These are phyloP conservation scores for Annulohypoxylon bovei DNA, from an alignment of 495 filamentous ascomycete genomes.

Conservation along the genomic window DNA sequence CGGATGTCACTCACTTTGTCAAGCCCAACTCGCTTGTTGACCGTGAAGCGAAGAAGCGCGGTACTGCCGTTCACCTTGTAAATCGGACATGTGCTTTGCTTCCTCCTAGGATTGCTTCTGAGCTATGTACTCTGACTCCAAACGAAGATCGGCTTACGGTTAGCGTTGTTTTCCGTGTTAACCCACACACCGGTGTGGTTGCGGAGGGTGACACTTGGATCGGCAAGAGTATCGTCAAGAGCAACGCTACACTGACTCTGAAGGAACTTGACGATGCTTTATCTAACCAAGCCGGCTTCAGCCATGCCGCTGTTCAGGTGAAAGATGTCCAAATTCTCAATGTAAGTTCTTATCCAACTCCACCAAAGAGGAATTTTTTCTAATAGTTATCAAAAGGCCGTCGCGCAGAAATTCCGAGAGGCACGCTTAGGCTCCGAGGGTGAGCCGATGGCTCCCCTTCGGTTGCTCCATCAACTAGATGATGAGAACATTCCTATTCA, in stretches of 20 bases:
- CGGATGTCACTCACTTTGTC: slow-evolving; percentile 96
- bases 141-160: slow-evolving; percentile 89
- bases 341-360: slow-evolving; percentile 58
- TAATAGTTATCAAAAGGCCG: slow-evolving; percentile 60
- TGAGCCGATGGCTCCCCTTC: slow-evolving; percentile 81
- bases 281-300: slow-evolving; percentile 65
- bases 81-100: slow-evolving; percentile 92
- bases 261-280: slow-evolving; percentile 85
- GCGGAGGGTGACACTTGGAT: slow-evolving; percentile 89
- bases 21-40: slow-evolving; percentile 96
- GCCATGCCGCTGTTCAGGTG: slow-evolving; percentile 66
- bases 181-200: slow-evolving; percentile 78
- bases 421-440: slow-evolving; percentile 80
- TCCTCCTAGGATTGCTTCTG: slow-evolving; percentile 81
- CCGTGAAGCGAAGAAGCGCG: slow-evolving; percentile 96
- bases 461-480: slow-evolving; percentile 92
- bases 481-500: slow-evolving; percentile 98
- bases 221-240: slow-evolving; percentile 93
- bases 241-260: slow-evolving; percentile 82
- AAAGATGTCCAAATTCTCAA: slow-evolving; percentile 82
- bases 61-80: slow-evolving; percentile 92
- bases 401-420: slow-evolving; percentile 89
- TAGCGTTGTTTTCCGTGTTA: slow-evolving; percentile 89
- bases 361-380: slow-evolving; percentile 8
- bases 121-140: slow-evolving; percentile 87